Base-by-base conservation (phyloP, 1,284 basidiomycete genomes). In the Malassezia arunalokei region DNA sequence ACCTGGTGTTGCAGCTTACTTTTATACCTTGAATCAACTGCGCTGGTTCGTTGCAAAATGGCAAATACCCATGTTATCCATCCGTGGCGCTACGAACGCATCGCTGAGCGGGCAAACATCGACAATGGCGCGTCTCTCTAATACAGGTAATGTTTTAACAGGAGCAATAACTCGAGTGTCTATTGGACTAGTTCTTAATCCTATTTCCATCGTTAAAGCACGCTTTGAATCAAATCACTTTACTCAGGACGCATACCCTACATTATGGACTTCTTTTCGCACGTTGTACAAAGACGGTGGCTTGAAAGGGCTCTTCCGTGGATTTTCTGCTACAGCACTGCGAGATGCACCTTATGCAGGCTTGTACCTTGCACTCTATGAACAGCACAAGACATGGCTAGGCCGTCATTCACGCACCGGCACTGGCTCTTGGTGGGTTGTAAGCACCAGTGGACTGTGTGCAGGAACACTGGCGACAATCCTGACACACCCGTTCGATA, bases 331-430 rank as follows among this genome's bases (percentile, higher is more conserved):
- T 0, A 91, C 90, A 1, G 87, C 89, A 0, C 77, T 92, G 20
- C 80, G 92, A 33, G 92, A 98, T 71, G 92, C 92, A 2, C 94
- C 92, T 0, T 92, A 95, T 65, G 91, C 92, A 0, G 92, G 92
- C 0, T 73, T 98, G 7, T 99, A 95, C 64, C 79, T 96, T 15
- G 82, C 90, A 0, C 82, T 85, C 47, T 98, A 99, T 72, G 92
- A 71, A 49, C 60, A 57, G 24, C 45, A 54, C 40, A 73, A 73
- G 50, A 53, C 53, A 6, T 43, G 54, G 28, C 59, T 71, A 6
- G 47, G 58, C n/a, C 27, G 47, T 1, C 33, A 53, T 6, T 12
- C 54, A 12, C 29, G 47, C n/a, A 28, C 46, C 48, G 40, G 56
- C 3, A 63, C 62, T 1, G 66, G 66, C 9, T 58, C 60, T 14